Evolutionary conservation across 345 rosid species (phyloP), one percentile per base, ranked within the genome.

Genomic region (Cardamine occulta): DNA sequence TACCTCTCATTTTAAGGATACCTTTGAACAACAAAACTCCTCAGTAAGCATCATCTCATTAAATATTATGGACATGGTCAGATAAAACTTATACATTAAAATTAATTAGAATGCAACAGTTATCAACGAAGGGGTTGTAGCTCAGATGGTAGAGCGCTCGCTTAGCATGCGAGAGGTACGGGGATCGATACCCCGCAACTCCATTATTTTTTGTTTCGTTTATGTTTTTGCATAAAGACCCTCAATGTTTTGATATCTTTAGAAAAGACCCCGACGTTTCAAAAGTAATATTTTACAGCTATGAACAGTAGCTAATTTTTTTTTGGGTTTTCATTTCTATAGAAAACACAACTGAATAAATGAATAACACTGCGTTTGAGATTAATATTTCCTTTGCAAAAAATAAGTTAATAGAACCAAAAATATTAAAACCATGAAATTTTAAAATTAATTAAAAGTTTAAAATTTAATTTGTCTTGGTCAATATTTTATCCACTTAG

Each of bases 81-180:
- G 19, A 19, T 19, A 19, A 19, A 19, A 19, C 0, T 19, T 19
- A 19, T 19, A 19, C 19, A 19, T 19, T 19, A 0, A 19, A 19
- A 19, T 3, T 24, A 2, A 24, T 28, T 4, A 3, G 4, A 26
- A 3, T 26, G 4, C 29, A 3, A 26, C 29, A 26, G 29, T 26
- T 3, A 26, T 26, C 29, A 26, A 26, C 29, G 3, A 26, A 4
- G 90, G 89, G 93, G 87, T 82, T 84, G 89, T 88, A 86, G 91
- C 90, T 92, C 94, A 90, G 87, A 86, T 90, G 96, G 91, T 88
- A 88, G 92, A 88, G 89, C 88, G 88, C 92, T 88, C 86, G 91
- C 89, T 88, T 89, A 86, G 89, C 91, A 91, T 87, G 90, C 87
- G 88, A 90, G 97, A 87, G 93, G 88, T 77, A 86, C 88, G 82